Base-by-base conservation (phyloP, 1,139 yeast species). In the Yamadazyma aaseri region DNA sequence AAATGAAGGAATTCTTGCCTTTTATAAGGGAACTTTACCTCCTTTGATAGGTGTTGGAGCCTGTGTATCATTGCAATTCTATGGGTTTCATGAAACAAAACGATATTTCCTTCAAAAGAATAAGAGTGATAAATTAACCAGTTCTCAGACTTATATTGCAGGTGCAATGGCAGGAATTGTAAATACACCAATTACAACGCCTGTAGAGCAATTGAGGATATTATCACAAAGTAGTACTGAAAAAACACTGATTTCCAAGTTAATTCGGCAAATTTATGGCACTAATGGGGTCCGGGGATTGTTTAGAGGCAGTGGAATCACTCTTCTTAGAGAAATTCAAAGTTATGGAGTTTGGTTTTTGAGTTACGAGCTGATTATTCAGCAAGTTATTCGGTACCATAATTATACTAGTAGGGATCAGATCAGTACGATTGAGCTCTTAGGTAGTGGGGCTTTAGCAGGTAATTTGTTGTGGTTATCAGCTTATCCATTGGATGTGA, bases 331-430 rank as follows among this genome's bases (percentile, higher is more conserved):
- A 44, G 95, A 85, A 50, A 67, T 79, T 7, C 94, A 85, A 52
- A 90, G 92, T 0, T 84, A 84, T 49, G 95, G 95, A 11, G 79
- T 82, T 11, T 85, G 94, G 94, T 85, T 85, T 47, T 59, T 81
- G 40, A 69, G 89, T 0, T 85, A 81, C 53, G 95, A 85, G 51
- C 68, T 65, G 27, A 58, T 84, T 35, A 76, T 84, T 49, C 64
- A 63, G 32, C 54, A 57, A 34, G 63, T 76, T 13, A 56, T 64
- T 22, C 50, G 53, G 20, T 46, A 47, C 9, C 55, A 59, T 28
- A 56, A 55, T 26, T 67, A 66, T 41, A 50, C 50, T 21, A 58
- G 65, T 11, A 61, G 90, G 39, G 62, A 69, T 29, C 73, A 79
- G 13, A 68, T 83, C 20, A 68, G 78, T 2, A 76, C 90, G 0